These are phyloP conservation scores for Hyphodiscus sp. DNA, from an alignment of 2,329 filamentous ascomycete genomes.

Conservation along the genomic window DNA sequence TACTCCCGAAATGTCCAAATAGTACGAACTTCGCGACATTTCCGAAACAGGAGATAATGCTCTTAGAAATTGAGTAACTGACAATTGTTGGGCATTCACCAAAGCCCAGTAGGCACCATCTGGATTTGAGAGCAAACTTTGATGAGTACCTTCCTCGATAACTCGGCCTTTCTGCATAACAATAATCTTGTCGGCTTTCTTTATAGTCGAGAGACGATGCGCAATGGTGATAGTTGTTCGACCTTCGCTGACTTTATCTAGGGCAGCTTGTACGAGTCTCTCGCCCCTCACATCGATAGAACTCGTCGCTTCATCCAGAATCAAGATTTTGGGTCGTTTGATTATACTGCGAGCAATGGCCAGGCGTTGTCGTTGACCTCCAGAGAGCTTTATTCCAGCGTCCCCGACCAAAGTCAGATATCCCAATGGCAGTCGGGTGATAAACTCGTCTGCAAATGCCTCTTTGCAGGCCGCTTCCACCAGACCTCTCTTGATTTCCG, in stretches of 20 bases:
- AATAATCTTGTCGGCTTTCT: conserved; percentile 85
- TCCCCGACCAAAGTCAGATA: conserved; percentile 72
- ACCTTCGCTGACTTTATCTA: conserved; percentile 75
- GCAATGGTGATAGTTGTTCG: conserved; percentile 92
- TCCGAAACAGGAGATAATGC: too few relatives aligned
- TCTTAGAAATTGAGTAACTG: not conserved
- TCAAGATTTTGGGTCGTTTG: conserved; percentile 71
- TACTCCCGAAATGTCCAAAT: too few relatives aligned
- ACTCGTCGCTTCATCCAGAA: conserved; percentile 88
- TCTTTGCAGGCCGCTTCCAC: conserved; percentile 60
- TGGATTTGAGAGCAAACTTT: conserved; percentile 55
- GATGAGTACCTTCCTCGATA: conserved; percentile 81
- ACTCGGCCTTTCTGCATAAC: conserved; percentile 78
- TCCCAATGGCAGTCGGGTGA: conserved; percentile 54
- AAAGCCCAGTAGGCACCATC: conserved; percentile 61
- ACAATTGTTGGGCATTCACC: conserved; percentile 54
- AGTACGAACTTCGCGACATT: too few relatives aligned
- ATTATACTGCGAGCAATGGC: conserved; percentile 48
- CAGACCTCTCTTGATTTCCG: conserved; percentile 50
- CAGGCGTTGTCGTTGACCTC: conserved; percentile 72
- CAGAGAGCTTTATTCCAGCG: conserved; percentile 68
- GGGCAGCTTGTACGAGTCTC: conserved; percentile 81
- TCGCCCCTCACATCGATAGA: conserved; percentile 88
- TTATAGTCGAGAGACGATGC: conserved; percentile 86
- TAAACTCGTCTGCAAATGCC: conserved; percentile 64